Base-by-base conservation (phyloP, 192 early-diverging fungal species). In the Backusella westeae region DNA sequence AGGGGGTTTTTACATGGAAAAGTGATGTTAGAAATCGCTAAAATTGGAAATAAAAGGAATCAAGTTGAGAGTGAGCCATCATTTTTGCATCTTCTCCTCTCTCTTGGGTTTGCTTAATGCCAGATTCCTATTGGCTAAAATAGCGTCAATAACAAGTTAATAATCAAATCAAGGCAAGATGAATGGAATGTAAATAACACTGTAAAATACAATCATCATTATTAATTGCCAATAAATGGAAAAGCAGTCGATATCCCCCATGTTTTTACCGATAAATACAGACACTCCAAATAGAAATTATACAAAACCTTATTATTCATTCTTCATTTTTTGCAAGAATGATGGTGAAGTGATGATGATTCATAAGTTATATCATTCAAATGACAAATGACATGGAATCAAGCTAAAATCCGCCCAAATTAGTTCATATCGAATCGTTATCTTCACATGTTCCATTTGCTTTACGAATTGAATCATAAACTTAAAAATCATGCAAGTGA, bases 401-500 rank as follows among this genome's bases (percentile, higher is more conserved):
- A 49, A 5, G 17, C 46, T 49, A 49, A n/a, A 49, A n/a, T n/a
- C 1, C 6, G 17, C 19, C 19, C 46, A 49, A 49, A n/a, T 49
- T 6, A 49, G 19, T 49, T 49, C 6, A 49, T 7, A 49, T n/a
- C 19, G 19, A 49, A 49, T 49, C 46, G 46, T 0, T 49, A 7
- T n/a, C 15, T 49, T 49, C 46, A 49, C 46, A 49, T 49, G 46
- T 49, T n/a, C 17, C 12, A 44, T 19, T 21, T n/a, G 7, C 5
- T 7, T 19, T 6, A 49, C 46, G 19, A 39, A 49, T 49, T 19
- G 46, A 49, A 26, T 63, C 56, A 63, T 63, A 63, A 44, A 29
- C 26, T 63, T 63, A 29, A 63, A 63, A 63, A 63, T 63, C 26
- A 63, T 63, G 56, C 56, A 63, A 63, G 56, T 63, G 56, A 63